Percentiles rank a stretch among this genome's conserved stretches.
These are phyloP conservation scores for Fraxinus ornus DNA, from an alignment of 305 asterid species.

Conservation along the genomic window DNA sequence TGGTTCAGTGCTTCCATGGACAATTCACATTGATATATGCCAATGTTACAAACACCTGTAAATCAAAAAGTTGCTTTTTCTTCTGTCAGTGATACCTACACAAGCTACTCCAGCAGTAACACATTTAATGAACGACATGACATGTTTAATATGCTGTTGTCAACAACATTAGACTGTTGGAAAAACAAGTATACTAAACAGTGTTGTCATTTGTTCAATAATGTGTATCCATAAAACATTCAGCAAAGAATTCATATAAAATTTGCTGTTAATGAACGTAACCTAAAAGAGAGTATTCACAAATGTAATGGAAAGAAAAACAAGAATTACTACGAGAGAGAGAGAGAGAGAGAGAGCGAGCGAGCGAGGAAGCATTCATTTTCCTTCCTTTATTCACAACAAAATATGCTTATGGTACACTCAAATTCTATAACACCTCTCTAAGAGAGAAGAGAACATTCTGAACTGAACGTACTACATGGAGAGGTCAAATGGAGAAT, in stretches of 20 bases:
- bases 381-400: background rate
- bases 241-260: background rate
- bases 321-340: background rate
- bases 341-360: background rate
- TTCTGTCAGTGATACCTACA: background rate
- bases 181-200: background rate
- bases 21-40: background rate
- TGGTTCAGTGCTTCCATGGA: constrained; percentile 47
- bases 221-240: background rate
- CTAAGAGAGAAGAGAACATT: background rate
- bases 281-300: background rate
- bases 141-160: background rate
- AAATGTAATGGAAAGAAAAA: background rate
- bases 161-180: background rate
- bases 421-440: background rate
- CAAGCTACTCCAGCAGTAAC: background rate
- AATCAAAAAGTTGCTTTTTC: background rate
- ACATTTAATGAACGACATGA: background rate
- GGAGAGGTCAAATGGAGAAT: background rate
- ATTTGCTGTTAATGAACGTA: background rate
- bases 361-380: background rate
- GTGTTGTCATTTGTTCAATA: background rate
- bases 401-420: background rate
- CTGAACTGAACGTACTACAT: background rate
- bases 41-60: background rate